Base-by-base conservation (phyloP, 257 asterid species). In the Paraleonurus japonicus region DNA sequence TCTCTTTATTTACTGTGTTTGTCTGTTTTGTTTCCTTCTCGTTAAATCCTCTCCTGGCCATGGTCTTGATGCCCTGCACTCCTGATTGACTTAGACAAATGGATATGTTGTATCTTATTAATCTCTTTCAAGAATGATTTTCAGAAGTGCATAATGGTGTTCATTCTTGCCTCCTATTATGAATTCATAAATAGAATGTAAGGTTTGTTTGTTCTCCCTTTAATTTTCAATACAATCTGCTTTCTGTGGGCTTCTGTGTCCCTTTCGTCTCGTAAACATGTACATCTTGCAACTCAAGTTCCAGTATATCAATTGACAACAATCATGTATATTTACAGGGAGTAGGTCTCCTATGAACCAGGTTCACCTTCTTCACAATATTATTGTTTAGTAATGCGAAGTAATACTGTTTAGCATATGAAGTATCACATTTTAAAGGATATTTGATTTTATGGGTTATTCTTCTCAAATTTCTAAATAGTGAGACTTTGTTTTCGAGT, bases 41-140 rank as follows among this genome's bases (percentile, higher is more conserved):
- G 22, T 51, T 33, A 37, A 5, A 22, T 27, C 16, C 45, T 26
- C 17, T 10, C 50, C 35, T 32, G 23, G 48, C 12, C 47, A 7
- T 69, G 51, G 48, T 24, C 81, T 71, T 57, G 16, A 30, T 67
- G 70, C 71, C 19, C 70, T 60, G 32, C 75, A 57, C 75, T 62
- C 67, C 27, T 23, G 74, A 57, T 63, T 74, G 81, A 71, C 69
- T 74, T 78, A 53, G 73, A 70, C 75, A 61, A 70, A 61, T 67
- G 74, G 68, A 57, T 69, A 72, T 65, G 74, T 23, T 73, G 70
- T 51, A 62, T 59, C 66, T 17, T 61, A 74, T 58, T 39, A 19
- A 45, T 71, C 78, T 73, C 72, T 60, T 24, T 66, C 20, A 55
- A 75, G 83, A 76, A 37, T 71, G 67, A 77, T 75, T 51, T 73